These are phyloP conservation scores for Kregervanrija pseudodelftensis DNA, from an alignment of 805 yeast genomes.

Conservation along the genomic window DNA sequence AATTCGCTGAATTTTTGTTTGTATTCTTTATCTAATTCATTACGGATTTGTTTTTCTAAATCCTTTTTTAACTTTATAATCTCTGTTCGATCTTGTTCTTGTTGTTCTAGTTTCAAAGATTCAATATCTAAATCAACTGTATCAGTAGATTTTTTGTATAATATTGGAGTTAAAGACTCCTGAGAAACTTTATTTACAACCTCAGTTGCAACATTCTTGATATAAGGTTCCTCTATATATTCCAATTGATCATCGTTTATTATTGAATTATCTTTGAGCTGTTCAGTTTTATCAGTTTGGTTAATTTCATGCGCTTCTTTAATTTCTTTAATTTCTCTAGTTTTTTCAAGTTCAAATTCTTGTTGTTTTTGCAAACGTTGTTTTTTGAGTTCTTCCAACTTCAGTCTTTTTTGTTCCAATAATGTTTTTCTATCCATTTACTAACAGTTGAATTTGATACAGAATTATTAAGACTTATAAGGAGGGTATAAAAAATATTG, in stretches of 20 bases:
- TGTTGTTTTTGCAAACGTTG: conserved; percentile 32
- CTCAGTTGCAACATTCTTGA: too few relatives aligned
- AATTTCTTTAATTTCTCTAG: neutral
- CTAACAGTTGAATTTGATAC: neutral
- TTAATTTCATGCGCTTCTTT: neutral
- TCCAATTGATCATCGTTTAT: too few relatives aligned
- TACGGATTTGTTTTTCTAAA: conserved; percentile 9
- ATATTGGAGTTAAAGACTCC: neutral
- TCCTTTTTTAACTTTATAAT: conserved; percentile 7
- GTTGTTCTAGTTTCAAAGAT: conserved; percentile 1
- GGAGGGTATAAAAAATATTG: too few relatives aligned
- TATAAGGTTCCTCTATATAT: too few relatives aligned
- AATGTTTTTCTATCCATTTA: conserved; percentile 22
- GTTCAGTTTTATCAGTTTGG: too few relatives aligned
- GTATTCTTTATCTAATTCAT: conserved; percentile 5
- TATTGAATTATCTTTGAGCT: too few relatives aligned
- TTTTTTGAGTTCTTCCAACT: conserved; percentile 44
- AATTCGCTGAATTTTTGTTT: neutral
- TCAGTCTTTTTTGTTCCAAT: conserved; percentile 44
- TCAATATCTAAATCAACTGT: conserved; percentile 4
- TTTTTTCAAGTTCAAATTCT: neutral
- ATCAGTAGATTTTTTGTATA: conserved; percentile 4
- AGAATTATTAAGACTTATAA: too few relatives aligned
- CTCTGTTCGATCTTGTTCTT: conserved; percentile 4
- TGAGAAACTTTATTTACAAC: too few relatives aligned